These are phyloP conservation scores for Raphidocelis subcapitata DNA, from an alignment of 139 green algal species.

Conservation along the genomic window DNA sequence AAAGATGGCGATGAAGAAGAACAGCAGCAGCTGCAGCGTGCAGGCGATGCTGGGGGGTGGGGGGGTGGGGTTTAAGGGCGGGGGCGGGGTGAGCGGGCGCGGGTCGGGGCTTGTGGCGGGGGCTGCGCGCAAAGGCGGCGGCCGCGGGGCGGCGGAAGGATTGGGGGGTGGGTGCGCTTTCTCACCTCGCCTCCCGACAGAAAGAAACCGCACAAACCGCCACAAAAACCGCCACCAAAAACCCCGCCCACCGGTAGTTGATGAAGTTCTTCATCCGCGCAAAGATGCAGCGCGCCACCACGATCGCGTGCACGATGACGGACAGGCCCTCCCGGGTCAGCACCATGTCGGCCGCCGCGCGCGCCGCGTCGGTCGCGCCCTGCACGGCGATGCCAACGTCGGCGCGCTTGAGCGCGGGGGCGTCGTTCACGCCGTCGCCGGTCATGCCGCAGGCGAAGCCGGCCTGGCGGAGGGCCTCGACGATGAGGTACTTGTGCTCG, in stretches of 20 bases:
- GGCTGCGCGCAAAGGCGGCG: too few species aligned
- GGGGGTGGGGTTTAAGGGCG: too few species aligned
- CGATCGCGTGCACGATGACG: conserved; percentile 77
- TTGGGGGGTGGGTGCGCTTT: too few species aligned
- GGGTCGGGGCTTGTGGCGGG: too few species aligned
- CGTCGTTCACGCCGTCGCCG: conserved; percentile 92
- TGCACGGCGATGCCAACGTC: conserved; percentile 86
- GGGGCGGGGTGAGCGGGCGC: too few species aligned
- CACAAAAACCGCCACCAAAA: too few species aligned
- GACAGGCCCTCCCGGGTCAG: conserved; percentile 79
- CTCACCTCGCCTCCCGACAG: too few species aligned
- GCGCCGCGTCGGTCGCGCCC: conserved; percentile 80
- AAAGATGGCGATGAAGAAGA: conserved; percentile 89
- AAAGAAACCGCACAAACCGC: background rate
- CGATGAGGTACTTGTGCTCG: conserved; percentile 68
- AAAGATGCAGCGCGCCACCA: conserved; percentile 77
- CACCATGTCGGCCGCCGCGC: conserved; percentile 88
- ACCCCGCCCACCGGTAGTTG: conserved; percentile 62
- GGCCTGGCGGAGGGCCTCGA: conserved; percentile 68
- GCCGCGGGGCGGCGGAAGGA: too few species aligned
- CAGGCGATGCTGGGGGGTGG: conserved; percentile 41
- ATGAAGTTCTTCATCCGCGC: conserved; percentile 84
- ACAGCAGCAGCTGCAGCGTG: conserved; percentile 80
- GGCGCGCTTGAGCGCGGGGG: conserved; percentile 76
- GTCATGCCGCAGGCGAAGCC: conserved; percentile 84